phyloP scores from a whole-genome alignment of 345 rosid genomes.

The Rhodomyrtus tomentosa region DNA sequence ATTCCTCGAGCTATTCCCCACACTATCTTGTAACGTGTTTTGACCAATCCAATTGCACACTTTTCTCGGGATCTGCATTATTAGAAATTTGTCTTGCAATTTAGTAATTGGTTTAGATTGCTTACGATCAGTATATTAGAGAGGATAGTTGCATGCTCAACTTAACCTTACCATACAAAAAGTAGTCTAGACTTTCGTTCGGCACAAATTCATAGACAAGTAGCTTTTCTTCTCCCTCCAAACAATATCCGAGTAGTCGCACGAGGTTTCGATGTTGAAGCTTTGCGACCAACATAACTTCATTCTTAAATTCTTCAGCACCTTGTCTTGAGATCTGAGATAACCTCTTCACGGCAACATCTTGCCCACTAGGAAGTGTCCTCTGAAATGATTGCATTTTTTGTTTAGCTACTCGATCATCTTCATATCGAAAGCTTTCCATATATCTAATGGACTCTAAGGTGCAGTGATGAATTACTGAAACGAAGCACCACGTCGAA shows the following conservation, averaged over 20 bases:
- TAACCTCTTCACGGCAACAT: conserved; percentile 32
- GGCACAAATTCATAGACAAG: conserved; percentile 38
- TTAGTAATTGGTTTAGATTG: not conserved
- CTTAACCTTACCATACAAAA: conserved; percentile 17
- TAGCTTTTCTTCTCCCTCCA: conserved; percentile 28
- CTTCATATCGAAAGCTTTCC: too few relatives aligned
- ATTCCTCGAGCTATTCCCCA: conserved; percentile 9
- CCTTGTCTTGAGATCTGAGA: conserved; percentile 29
- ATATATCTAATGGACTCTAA: too few relatives aligned
- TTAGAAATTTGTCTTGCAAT: not conserved
- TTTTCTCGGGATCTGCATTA: not conserved
- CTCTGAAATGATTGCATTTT: conserved; percentile 13
- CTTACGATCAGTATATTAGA: not conserved
- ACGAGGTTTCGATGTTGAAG: conserved; percentile 47
- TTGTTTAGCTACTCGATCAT: too few relatives aligned
- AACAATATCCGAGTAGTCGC: conserved; percentile 28
- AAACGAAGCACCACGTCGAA: too few relatives aligned
- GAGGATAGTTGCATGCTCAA: not conserved
- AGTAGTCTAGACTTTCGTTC: conserved; percentile 30
- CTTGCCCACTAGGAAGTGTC: conserved; percentile 14
- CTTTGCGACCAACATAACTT: conserved; percentile 18
- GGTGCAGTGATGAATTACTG: too few relatives aligned
- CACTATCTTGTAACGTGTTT: conserved; percentile 6
- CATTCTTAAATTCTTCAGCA: not conserved
- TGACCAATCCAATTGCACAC: conserved; percentile 1